Conservation (phyloP, 306 rosid genomes). For the Crataegus laevigata region DNA sequence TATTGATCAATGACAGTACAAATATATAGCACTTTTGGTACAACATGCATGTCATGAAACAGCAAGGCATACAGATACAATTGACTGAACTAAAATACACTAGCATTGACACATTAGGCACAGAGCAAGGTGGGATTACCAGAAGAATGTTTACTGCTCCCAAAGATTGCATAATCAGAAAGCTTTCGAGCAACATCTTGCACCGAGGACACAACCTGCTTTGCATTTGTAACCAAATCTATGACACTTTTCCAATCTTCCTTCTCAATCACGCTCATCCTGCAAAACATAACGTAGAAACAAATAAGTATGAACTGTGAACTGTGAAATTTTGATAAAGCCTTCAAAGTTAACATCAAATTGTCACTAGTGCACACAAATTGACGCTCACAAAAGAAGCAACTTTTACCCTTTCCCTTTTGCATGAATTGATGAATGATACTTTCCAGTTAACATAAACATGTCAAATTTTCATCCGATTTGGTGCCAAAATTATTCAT, state of each 20-base stretch:
- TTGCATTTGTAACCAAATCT: slow-evolving; percentile 83
- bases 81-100: neutral
- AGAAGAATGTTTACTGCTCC: slow-evolving; percentile 33
- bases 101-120: neutral
- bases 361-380: slow-evolving; percentile 13
- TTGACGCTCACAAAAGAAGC: neutral
- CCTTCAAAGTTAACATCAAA: slow-evolving; percentile 8
- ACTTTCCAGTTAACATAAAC: neutral
- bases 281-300: slow-evolving; percentile 14
- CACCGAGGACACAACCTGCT: slow-evolving; percentile 68
- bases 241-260: slow-evolving; percentile 74
- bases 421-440: neutral
- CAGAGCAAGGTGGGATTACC: slow-evolving; percentile 25
- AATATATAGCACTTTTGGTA: neutral
- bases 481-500: neutral
- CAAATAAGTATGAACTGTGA: slow-evolving; percentile 1
- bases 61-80: neutral
- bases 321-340: slow-evolving; percentile 16
- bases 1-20: neutral
- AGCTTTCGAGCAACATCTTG: slow-evolving; percentile 84
- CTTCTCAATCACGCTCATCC: slow-evolving; percentile 71
- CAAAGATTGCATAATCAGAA: slow-evolving; percentile 69
- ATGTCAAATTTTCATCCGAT: neutral
- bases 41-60: neutral
- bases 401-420: neutral